A percentile compares a stretch with the other conserved stretches of the same genome.
phyloP scores from a whole-genome alignment of 768 basidiomycete genomes.

The Boletus pseudopeckii region DNA sequence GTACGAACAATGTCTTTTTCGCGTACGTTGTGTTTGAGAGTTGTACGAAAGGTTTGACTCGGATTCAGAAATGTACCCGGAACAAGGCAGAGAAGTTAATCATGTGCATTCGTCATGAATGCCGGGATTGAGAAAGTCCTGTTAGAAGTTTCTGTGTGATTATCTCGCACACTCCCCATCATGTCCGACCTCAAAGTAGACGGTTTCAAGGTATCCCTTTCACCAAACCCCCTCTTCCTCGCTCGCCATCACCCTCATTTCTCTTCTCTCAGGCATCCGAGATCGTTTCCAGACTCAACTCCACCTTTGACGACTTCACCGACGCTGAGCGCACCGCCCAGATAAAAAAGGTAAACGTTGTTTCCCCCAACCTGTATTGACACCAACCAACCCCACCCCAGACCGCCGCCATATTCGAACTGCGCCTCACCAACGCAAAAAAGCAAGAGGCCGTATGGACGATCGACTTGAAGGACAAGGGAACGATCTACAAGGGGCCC shows the following conservation, averaged over 20 bases:
- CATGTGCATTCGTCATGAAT: conserved; percentile 1
- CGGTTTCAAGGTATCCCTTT: conserved; percentile 61
- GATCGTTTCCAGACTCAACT: conserved; percentile 51
- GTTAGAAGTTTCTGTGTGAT: neutral
- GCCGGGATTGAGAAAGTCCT: neutral
- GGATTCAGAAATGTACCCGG: too few relatives aligned
- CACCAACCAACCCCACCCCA: neutral
- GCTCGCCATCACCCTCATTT: neutral
- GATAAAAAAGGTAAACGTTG: conserved; percentile 60
- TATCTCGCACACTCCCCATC: conserved; percentile 5
- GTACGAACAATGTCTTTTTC: neutral
- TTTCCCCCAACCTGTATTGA: neutral
- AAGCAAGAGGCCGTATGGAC: conserved; percentile 81
- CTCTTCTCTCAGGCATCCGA: conserved; percentile 55
- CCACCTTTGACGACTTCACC: conserved; percentile 49
- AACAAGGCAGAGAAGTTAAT: neutral
- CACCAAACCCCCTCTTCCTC: neutral
- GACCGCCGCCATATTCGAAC: conserved; percentile 88
- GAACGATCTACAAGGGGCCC: conserved; percentile 69
- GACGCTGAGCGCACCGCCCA: conserved; percentile 63
- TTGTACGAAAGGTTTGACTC: too few relatives aligned
- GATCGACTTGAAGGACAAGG: conserved; percentile 88
- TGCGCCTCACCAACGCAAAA: conserved; percentile 70
- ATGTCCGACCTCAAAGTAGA: conserved; percentile 73
- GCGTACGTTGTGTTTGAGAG: too few relatives aligned